These are phyloP conservation scores for Mangifera indica DNA, from an alignment of 345 rosid genomes.

Conservation along the genomic window DNA sequence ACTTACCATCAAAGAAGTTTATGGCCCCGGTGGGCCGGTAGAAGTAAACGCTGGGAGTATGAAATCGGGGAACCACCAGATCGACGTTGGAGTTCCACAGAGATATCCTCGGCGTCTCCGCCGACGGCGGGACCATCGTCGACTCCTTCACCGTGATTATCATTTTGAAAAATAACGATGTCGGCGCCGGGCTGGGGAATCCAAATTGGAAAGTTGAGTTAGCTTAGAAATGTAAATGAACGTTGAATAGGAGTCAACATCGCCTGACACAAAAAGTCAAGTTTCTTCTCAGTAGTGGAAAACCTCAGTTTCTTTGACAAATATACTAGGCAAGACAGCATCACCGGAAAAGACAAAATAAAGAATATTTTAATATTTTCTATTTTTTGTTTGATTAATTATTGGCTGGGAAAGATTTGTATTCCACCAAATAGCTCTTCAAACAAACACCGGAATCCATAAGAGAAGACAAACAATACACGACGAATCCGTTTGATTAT, in stretches of 20 bases:
- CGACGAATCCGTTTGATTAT: no score
- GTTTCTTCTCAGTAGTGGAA: neutral
- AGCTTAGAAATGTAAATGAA: neutral
- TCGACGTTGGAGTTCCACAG: slow-evolving; percentile 94
- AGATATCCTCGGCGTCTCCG: slow-evolving; percentile 49
- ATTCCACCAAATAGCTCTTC: no score
- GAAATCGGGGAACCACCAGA: slow-evolving; percentile 83
- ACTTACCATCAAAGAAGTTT: slow-evolving; percentile 62
- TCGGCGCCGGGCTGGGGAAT: neutral
- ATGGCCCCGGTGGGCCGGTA: slow-evolving; percentile 62
- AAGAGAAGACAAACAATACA: no score
- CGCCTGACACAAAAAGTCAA: neutral
- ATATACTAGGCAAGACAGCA: no score
- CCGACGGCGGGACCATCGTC: slow-evolving; percentile 69
- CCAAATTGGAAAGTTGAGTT: neutral
- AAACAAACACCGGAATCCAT: no score
- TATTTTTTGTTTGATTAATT: no score
- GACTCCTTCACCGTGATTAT: slow-evolving; percentile 66
- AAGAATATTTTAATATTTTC: no score
- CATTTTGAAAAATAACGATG: slow-evolving; percentile 27
- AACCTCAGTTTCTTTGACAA: no score
- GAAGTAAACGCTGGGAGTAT: slow-evolving; percentile 93
- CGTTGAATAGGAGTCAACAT: neutral
- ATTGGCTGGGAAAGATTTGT: no score
- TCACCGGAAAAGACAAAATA: no score